Conservation (phyloP, 2,329 filamentous ascomycete genomes). For the Exophiala sideris region DNA sequence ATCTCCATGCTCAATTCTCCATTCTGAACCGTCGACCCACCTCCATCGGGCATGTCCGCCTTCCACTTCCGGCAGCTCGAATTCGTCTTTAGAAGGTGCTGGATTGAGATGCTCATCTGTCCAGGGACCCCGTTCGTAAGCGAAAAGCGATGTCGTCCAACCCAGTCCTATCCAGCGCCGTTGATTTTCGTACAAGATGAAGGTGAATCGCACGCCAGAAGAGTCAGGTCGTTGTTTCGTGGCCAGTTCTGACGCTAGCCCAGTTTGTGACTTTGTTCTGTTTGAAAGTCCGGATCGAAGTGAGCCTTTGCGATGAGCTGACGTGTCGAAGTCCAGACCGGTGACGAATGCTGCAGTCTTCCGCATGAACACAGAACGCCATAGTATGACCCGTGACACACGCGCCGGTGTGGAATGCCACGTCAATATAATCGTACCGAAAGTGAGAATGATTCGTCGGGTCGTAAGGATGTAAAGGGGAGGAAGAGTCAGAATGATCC, state of each 20-base stretch:
- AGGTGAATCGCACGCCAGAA: conserved; percentile 89
- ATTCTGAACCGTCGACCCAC: conserved; percentile 82
- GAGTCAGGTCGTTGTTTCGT: conserved; percentile 48
- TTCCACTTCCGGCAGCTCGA: conserved; percentile 65
- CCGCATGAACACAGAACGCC: conserved; percentile 77
- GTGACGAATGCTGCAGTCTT: conserved; percentile 69
- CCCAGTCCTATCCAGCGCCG: conserved; percentile 90
- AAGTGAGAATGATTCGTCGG: conserved; percentile 73
- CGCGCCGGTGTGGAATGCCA: conserved; percentile 89
- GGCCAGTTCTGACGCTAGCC: conserved; percentile 46
- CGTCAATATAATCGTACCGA: conserved; percentile 82
- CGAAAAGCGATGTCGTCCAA: conserved; percentile 88
- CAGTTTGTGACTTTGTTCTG: conserved; percentile 40
- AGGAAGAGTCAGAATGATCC: conserved; percentile 77
- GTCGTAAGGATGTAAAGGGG: conserved; percentile 84
- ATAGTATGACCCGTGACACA: conserved; percentile 81
- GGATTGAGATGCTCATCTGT: conserved; percentile 92
- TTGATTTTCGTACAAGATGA: conserved; percentile 95
- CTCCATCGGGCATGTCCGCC: conserved; percentile 64
- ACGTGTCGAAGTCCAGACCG: conserved; percentile 66
- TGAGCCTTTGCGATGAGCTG: conserved; percentile 35
- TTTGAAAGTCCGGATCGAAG: conserved; percentile 26
- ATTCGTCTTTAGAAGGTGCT: conserved; percentile 70
- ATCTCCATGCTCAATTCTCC: conserved; percentile 74
- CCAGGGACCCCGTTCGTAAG: conserved; percentile 87